Conservation (phyloP, 2,329 filamentous ascomycete species). For the Sclerotinia minor region DNA sequence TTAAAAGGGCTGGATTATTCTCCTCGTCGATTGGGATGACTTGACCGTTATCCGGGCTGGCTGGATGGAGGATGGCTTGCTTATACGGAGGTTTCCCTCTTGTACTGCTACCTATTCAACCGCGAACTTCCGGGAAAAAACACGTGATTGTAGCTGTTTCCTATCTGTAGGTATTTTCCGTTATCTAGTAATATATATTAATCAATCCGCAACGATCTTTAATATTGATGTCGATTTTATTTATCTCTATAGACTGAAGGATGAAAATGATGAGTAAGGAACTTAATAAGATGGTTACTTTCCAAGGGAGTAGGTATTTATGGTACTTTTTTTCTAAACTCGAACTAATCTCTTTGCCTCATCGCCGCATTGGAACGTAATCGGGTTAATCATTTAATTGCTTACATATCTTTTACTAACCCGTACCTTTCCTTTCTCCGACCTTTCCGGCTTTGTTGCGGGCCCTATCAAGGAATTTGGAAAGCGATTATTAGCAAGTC, state of each 20-base stretch:
- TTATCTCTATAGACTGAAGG: neutral
- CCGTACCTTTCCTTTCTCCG: conserved; percentile 7
- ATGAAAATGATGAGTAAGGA: conserved; percentile 14
- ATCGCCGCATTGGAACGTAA: neutral
- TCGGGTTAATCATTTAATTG: neutral
- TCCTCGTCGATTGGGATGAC: neutral
- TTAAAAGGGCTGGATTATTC: neutral
- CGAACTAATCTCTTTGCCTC: conserved; percentile 9
- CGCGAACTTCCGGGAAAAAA: neutral
- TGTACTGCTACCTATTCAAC: neutral
- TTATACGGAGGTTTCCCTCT: neutral
- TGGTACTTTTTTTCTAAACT: neutral
- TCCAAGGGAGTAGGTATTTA: conserved; percentile 1
- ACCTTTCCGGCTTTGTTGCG: conserved; percentile 13
- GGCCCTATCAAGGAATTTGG: neutral
- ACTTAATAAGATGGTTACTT: conserved; percentile 3
- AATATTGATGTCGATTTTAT: too few relatives aligned
- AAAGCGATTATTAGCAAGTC: neutral
- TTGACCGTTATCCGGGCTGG: neutral
- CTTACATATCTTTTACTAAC: conserved; percentile 15
- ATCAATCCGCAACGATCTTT: too few relatives aligned
- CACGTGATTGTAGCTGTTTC: neutral
- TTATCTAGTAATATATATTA: neutral
- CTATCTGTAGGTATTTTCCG: neutral
- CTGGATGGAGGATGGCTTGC: neutral